A percentile compares a stretch with the other conserved stretches of the same genome.
Evolutionary conservation across 352 stramenopile species (phyloP).

Genomic region (Phytophthora crassamura): DNA sequence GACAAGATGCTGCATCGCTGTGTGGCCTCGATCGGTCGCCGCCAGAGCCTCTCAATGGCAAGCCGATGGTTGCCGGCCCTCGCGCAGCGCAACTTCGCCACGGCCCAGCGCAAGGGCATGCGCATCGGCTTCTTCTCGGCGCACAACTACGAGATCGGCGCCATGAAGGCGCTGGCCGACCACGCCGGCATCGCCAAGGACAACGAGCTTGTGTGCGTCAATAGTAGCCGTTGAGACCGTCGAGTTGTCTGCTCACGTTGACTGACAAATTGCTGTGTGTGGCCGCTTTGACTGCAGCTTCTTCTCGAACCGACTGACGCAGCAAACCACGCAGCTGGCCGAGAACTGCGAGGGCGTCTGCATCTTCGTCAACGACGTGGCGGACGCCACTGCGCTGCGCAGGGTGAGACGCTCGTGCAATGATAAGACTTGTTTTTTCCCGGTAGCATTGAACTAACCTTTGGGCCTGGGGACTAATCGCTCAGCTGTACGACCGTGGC

Average conservation of each 20-base stretch:
- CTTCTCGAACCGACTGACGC: slow-evolving; percentile 62
- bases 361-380: slow-evolving; percentile 88
- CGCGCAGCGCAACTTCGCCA: slow-evolving; percentile 19
- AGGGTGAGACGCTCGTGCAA: slow-evolving; percentile 31
- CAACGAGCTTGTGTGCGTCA: slow-evolving; percentile 56
- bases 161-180: slow-evolving; percentile 48
- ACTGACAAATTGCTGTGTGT: background rate
- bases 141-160: slow-evolving; percentile 68
- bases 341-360: slow-evolving; percentile 63
- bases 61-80: slow-evolving; percentile 21
- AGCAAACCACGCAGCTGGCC: slow-evolving; percentile 58
- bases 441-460: background rate
- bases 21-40: slow-evolving; percentile 15
- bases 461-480: background rate
- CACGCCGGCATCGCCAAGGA: slow-evolving; percentile 44
- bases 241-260: background rate
- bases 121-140: slow-evolving; percentile 80
- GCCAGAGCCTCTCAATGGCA: slow-evolving; percentile 8
- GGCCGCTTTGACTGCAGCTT: slow-evolving; percentile 48
- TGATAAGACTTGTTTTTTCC: no score
- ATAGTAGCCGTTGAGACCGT: background rate
- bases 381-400: slow-evolving; percentile 58
- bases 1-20: slow-evolving; percentile 21
- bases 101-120: slow-evolving; percentile 40
- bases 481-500: slow-evolving; percentile 47